A percentile compares a stretch with the other conserved stretches of the same genome.
Conservation (phyloP, 1,284 basidiomycete genomes). For the Cutaneotrichosporon curvatum region DNA sequence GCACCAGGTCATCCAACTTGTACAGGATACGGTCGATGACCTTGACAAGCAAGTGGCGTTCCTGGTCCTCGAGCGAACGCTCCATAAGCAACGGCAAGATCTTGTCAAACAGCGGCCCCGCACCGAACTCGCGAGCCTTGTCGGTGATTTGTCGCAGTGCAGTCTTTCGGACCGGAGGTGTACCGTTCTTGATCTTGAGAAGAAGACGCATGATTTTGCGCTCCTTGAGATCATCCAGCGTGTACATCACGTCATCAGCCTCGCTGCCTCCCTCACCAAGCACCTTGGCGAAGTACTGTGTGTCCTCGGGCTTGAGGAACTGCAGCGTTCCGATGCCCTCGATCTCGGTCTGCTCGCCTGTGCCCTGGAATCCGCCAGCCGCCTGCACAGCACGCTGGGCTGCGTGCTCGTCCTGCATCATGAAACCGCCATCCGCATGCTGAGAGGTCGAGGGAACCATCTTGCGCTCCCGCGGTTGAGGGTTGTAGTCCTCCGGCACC, state of each 20-base stretch:
- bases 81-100: conserved; percentile 99
- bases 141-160: conserved; percentile 98
- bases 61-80: conserved; percentile 95
- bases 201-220: conserved; percentile 99
- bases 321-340: conserved; percentile 94
- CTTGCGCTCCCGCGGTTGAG: conserved; percentile 54
- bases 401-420: conserved; percentile 89
- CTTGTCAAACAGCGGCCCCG: conserved; percentile 98
- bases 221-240: conserved; percentile 98
- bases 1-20: conserved; percentile 97
- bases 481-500: conserved; percentile 89
- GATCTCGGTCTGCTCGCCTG: conserved; percentile 96
- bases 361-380: conserved; percentile 69
- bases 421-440: conserved; percentile 66
- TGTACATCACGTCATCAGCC: conserved; percentile 72
- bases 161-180: conserved; percentile 94
- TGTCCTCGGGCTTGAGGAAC: conserved; percentile 98
- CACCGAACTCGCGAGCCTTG: conserved; percentile 96
- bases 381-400: conserved; percentile 78
- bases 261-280: conserved; percentile 75
- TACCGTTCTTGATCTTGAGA: conserved; percentile 99
- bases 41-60: conserved; percentile 96
- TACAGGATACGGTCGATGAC: conserved; percentile 98
- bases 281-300: conserved; percentile 96
- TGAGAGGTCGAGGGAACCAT: conserved; percentile 51